phyloP scores from a whole-genome alignment of 2,329 filamentous ascomycete species.

The Fusarium chaquense region DNA sequence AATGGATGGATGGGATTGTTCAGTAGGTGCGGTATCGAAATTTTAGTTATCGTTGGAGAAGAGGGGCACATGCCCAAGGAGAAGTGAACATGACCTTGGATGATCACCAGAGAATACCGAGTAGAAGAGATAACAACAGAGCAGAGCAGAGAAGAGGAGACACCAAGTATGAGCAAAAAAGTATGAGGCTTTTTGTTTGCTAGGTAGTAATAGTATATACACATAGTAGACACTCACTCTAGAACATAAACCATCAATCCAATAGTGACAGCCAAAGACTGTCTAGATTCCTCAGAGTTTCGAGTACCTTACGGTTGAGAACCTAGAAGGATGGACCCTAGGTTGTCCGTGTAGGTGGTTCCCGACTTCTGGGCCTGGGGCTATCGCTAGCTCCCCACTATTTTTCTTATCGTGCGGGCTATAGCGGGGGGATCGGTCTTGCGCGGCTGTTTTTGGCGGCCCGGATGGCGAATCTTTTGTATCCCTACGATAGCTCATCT shows the following conservation, averaged over 20 bases:
- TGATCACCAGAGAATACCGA: conserved; percentile 35
- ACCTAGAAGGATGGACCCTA: conserved; percentile 15
- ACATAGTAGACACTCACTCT: conserved; percentile 13
- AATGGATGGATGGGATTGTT: conserved; percentile 14
- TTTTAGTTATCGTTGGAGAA: conserved; percentile 24
- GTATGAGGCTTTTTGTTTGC: conserved; percentile 19
- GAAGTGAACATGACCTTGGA: conserved; percentile 43
- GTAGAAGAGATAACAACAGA: neutral
- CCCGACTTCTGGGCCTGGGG: conserved; percentile 20
- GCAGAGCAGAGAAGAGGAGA: neutral
- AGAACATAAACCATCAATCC: conserved; percentile 17
- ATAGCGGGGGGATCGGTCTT: conserved; percentile 32
- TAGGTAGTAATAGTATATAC: neutral
- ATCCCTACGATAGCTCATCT: conserved; percentile 16
- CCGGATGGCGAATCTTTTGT: conserved; percentile 27
- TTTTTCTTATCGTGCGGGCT: conserved; percentile 32
- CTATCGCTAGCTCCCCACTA: conserved; percentile 23
- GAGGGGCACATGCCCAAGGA: conserved; percentile 44
- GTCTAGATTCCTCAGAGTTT: conserved; percentile 26
- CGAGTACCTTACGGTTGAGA: conserved; percentile 20
- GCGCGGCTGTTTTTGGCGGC: conserved; percentile 19
- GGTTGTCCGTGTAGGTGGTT: conserved; percentile 5
- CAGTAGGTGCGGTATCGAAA: neutral
- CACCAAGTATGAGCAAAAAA: conserved; percentile 3
- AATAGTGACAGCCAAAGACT: conserved; percentile 16